phyloP scores from a whole-genome alignment of 176 grass and related monocot genomes.

The Saccharum officinarum region DNA sequence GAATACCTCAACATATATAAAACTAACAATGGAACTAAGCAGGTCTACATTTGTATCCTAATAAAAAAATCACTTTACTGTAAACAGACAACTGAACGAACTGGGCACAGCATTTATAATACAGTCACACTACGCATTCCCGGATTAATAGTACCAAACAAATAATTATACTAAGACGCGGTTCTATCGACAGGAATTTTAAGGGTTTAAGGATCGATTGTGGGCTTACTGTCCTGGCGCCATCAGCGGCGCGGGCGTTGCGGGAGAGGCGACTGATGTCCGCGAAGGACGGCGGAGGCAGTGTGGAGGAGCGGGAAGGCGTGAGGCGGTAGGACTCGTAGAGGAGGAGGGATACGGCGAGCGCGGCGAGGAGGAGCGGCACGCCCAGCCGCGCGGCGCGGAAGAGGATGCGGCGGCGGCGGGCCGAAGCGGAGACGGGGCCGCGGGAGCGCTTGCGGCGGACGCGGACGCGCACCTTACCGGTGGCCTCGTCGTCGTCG shows the following conservation, averaged over 20 bases:
- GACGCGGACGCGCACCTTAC: slow-evolving; percentile 59
- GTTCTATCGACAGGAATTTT: neutral
- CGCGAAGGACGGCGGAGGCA: neutral
- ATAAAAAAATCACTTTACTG: neutral
- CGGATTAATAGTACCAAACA: neutral
- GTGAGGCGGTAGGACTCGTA: slow-evolving; percentile 50
- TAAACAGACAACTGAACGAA: slow-evolving; percentile 6
- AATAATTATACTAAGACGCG: slow-evolving; percentile 28
- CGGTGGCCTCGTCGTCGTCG: slow-evolving; percentile 73
- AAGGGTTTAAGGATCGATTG: slow-evolving; percentile 31
- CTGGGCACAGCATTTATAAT: slow-evolving; percentile 13
- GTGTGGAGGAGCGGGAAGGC: neutral
- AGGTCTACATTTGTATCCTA: neutral
- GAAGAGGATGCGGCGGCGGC: slow-evolving; percentile 42
- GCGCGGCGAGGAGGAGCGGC: slow-evolving; percentile 51
- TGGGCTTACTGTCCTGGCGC: slow-evolving; percentile 60
- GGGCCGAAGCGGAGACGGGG: neutral
- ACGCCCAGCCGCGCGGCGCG: slow-evolving; percentile 26
- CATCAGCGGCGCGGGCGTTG: slow-evolving; percentile 46
- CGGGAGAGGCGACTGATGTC: slow-evolving; percentile 46
- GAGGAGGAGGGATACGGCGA: slow-evolving; percentile 59
- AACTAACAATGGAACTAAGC: slow-evolving; percentile 11
- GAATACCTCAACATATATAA: slow-evolving; percentile 30
- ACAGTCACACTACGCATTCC: slow-evolving; percentile 1
- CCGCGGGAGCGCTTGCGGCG: slow-evolving; percentile 53